These are phyloP conservation scores for Ostreobium quekettii DNA, from an alignment of 139 green algal genomes.

Conservation along the genomic window DNA sequence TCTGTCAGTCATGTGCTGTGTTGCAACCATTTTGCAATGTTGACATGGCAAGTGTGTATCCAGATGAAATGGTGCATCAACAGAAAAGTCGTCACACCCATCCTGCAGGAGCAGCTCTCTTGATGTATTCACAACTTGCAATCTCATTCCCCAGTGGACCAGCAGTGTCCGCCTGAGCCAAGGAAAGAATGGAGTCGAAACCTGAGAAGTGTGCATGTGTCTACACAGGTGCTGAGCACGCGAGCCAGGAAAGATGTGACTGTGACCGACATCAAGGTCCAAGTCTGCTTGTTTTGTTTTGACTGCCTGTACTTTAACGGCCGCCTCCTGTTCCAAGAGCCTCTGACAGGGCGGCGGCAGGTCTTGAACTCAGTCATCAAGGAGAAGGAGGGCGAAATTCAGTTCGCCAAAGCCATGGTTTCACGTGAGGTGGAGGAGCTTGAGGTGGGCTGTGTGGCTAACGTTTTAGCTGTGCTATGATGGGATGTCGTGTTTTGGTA, in stretches of 20 bases:
- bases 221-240: constrained; percentile 69
- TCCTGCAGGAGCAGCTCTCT: too few relatives aligned
- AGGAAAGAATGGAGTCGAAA: too few relatives aligned
- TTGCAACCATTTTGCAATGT: too few relatives aligned
- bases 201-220: constrained; percentile 5
- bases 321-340: constrained; percentile 57
- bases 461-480: too few relatives aligned
- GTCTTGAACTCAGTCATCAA: constrained; percentile 60
- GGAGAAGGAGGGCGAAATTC: constrained; percentile 57
- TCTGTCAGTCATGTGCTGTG: too few relatives aligned
- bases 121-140: too few relatives aligned
- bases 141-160: too few relatives aligned
- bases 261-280: constrained; percentile 80
- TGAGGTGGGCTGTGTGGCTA: constrained; percentile 33
- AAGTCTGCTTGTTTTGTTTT: constrained; percentile 85
- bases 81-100: too few relatives aligned
- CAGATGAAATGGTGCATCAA: too few relatives aligned
- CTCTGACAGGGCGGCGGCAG: constrained; percentile 64
- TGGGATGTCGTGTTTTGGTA: too few relatives aligned
- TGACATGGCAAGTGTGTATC: too few relatives aligned
- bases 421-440: constrained; percentile 82
- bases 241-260: constrained; percentile 85
- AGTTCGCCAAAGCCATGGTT: constrained; percentile 70
- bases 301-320: constrained; percentile 97
- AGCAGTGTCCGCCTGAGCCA: too few relatives aligned